Base-by-base conservation (phyloP, 768 basidiomycete genomes). In the Kwoniella dendrophila region DNA sequence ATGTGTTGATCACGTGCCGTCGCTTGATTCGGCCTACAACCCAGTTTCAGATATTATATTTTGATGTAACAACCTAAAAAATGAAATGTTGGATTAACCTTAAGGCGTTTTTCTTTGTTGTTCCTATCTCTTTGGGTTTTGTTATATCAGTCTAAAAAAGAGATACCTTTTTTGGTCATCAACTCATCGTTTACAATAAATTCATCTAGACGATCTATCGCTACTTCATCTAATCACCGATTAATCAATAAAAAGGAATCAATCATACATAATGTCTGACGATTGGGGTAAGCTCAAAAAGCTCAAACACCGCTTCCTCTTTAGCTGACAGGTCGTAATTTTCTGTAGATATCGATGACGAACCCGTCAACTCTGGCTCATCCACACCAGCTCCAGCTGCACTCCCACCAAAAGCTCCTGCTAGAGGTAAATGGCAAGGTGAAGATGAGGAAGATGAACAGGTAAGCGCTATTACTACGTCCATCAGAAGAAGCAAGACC, bases 361-460 rank as follows among this genome's bases (percentile, higher is more conserved):
- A 71, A 52, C 59, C 69, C 51, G 64, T 58, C 32, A 62, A 66
- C 26, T 70, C 77, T 20, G 80, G 68, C 71, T 44, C 74, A 48
- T 63, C 78, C 41, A 64, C 76, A 14, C 65, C 79, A 45, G 55
- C 73, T 61, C 48, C 66, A 59, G 7, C 66, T 54, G 59, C 62
- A 33, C 67, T 49, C 29, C 59, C 30, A 16, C 59, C 66, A 10
- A 66, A 66, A 30, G 64, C 59, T 4, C 62, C 72, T 16, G 80
- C 73, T 56, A 87, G 84, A 78, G 83, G 81, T 62, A 90, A 88
- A 80, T 96, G 90, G 88, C 88, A 87, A 64, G 94, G 90, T 48
- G 94, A 97, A 78, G 94, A 96, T 73, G 90, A 70, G 72, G 92
- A 94, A 0, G 87, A 87, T 12, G 85, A 87, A 24, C 89, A 86